Evolutionary conservation across 2,329 filamentous ascomycete genomes (phyloP).

Genomic region (Nothopassalora personata): DNA sequence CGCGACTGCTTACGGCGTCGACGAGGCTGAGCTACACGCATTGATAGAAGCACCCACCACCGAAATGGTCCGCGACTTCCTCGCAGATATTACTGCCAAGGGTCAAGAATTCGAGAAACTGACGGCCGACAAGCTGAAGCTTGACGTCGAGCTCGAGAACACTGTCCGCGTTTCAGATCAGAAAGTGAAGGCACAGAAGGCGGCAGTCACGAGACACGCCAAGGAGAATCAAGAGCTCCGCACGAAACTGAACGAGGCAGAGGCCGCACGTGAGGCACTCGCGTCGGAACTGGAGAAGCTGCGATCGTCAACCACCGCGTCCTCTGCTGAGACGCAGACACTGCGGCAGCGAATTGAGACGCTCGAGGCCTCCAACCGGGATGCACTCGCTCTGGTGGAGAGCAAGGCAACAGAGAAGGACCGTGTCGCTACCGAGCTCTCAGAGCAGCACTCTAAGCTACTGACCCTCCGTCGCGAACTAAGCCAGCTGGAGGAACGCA

Average conservation of each 20-base stretch:
- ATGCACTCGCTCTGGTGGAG: slow-evolving; percentile 82
- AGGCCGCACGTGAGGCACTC: slow-evolving; percentile 67
- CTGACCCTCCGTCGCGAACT: slow-evolving; percentile 79
- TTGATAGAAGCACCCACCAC: slow-evolving; percentile 64
- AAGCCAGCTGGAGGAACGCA: slow-evolving; percentile 71
- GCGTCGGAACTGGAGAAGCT: slow-evolving; percentile 77
- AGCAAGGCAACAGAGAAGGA: slow-evolving; percentile 85
- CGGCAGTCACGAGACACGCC: slow-evolving; percentile 73
- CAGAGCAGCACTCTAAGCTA: slow-evolving; percentile 82
- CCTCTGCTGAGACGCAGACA: slow-evolving; percentile 67
- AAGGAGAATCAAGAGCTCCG: slow-evolving; percentile 78
- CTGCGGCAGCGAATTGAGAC: slow-evolving; percentile 78
- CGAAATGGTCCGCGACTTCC: slow-evolving; percentile 69
- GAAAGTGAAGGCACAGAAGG: slow-evolving; percentile 74
- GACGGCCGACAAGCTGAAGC: slow-evolving; percentile 78
- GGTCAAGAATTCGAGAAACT: slow-evolving; percentile 77
- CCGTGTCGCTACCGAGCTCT: slow-evolving; percentile 76
- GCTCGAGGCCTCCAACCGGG: slow-evolving; percentile 86
- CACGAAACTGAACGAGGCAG: slow-evolving; percentile 74
- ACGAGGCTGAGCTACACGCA: slow-evolving; percentile 57
- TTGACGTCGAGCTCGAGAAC: slow-evolving; percentile 91
- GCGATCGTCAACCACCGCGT: slow-evolving; percentile 66
- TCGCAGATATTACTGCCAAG: slow-evolving; percentile 70
- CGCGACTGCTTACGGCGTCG: slow-evolving; percentile 64
- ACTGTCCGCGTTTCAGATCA: slow-evolving; percentile 77